Conservation (phyloP, 768 basidiomycete species). For the Xerocomellus dryophilus region DNA sequence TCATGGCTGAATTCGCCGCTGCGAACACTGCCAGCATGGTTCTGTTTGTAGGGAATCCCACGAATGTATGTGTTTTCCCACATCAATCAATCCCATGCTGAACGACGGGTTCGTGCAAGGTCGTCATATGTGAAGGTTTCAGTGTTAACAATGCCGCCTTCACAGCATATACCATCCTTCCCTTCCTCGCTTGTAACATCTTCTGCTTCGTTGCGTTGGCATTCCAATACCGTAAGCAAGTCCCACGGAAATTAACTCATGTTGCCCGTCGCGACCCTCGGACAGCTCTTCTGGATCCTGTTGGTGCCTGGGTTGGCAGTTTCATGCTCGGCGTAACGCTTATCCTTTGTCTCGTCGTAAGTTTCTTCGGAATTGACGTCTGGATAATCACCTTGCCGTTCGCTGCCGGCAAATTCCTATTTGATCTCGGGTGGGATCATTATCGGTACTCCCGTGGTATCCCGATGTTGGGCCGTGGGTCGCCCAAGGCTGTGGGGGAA, state of each 20-base stretch:
- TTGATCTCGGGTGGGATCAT: slow-evolving; percentile 62
- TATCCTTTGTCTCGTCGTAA: slow-evolving; percentile 69
- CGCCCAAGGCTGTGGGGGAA: not conserved
- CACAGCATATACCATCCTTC: slow-evolving; percentile 79
- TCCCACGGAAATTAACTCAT: slow-evolving; percentile 45
- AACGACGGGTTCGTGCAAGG: slow-evolving; percentile 11
- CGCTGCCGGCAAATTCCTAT: slow-evolving; percentile 64
- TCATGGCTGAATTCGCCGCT: slow-evolving; percentile 74
- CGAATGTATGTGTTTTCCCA: slow-evolving; percentile 50
- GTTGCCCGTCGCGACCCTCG: slow-evolving; percentile 46
- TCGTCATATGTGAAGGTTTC: slow-evolving; percentile 88
- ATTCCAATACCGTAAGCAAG: slow-evolving; percentile 55
- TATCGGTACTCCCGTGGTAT: slow-evolving; percentile 39
- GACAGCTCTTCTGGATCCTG: slow-evolving; percentile 66
- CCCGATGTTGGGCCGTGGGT: slow-evolving; percentile 14
- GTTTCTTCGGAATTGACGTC: slow-evolving; percentile 72
- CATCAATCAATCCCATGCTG: not conserved
- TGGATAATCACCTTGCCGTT: slow-evolving; percentile 86
- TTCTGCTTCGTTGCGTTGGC: slow-evolving; percentile 59
- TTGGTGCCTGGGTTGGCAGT: slow-evolving; percentile 73
- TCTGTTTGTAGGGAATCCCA: slow-evolving; percentile 84
- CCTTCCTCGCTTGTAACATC: slow-evolving; percentile 67
- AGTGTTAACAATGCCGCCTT: slow-evolving; percentile 71
- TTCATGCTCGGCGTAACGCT: slow-evolving; percentile 65
- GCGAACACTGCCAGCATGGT: slow-evolving; percentile 77